Conservation (phyloP, 2,329 filamentous ascomycete genomes). For the Monilinia fructicola region DNA sequence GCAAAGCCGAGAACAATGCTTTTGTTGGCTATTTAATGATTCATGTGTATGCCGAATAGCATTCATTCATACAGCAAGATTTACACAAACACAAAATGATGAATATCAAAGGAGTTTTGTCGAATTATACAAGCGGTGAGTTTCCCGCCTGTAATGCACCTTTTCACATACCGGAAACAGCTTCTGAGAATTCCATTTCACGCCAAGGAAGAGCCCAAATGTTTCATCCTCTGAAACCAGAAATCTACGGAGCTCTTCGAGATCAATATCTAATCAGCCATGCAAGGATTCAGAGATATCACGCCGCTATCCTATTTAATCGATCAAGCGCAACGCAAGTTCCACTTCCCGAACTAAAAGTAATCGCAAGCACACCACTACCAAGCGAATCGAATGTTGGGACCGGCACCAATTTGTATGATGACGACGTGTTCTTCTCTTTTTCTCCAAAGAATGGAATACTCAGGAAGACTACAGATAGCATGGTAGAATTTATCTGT, state of each 20-base stretch:
- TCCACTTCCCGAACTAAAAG: neutral
- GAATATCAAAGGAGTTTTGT: neutral
- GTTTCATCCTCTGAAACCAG: neutral
- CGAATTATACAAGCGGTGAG: neutral
- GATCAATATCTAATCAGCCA: neutral
- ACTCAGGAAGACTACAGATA: neutral
- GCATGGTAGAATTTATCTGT: conserved; percentile 13
- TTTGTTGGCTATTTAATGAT: neutral
- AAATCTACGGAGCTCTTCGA: neutral
- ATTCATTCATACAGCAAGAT: neutral
- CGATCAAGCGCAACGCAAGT: neutral
- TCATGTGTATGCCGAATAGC: neutral
- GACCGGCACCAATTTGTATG: neutral
- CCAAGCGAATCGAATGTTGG: conserved; percentile 15
- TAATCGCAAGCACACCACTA: neutral
- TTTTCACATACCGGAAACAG: neutral
- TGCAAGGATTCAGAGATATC: neutral
- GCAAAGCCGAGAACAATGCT: neutral
- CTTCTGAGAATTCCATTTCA: conserved; percentile 7
- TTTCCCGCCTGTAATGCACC: conserved; percentile 7
- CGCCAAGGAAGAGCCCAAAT: conserved; percentile 11
- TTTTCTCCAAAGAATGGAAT: neutral
- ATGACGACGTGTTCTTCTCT: neutral
- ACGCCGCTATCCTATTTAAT: neutral
- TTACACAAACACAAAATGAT: neutral